A percentile compares a stretch with the other conserved stretches of the same genome.
Evolutionary conservation across 1,284 basidiomycete genomes (phyloP).

Genomic region (Rhodotorula sp.): DNA sequence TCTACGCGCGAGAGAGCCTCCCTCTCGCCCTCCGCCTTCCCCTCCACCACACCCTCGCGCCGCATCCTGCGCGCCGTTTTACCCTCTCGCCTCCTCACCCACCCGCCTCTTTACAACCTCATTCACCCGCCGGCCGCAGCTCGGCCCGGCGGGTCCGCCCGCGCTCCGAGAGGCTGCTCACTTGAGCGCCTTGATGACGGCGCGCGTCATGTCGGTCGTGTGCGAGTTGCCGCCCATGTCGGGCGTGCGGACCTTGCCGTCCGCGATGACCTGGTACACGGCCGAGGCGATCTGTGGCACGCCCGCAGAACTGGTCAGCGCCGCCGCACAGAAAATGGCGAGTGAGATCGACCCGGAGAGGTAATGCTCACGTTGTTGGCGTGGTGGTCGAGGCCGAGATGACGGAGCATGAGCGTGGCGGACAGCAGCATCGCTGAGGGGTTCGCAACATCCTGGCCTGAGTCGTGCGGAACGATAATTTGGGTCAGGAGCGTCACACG

Average conservation of each 20-base stretch:
- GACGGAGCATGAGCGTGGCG: slow-evolving; percentile 85
- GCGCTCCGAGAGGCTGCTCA: not conserved
- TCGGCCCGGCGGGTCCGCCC: too few species aligned
- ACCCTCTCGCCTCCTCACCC: too few species aligned
- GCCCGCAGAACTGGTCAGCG: too few species aligned
- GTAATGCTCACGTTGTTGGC: slow-evolving; percentile 66
- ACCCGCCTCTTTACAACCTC: too few species aligned
- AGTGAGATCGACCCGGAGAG: too few species aligned
- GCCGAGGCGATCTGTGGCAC: slow-evolving; percentile 69
- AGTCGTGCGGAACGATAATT: not conserved
- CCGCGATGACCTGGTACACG: slow-evolving; percentile 89
- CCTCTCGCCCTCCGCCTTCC: too few species aligned
- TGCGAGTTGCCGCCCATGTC: slow-evolving; percentile 79
- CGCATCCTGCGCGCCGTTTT: too few species aligned
- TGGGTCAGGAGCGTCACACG: not conserved
- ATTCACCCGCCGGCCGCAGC: too few species aligned
- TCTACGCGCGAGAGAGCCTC: too few species aligned
- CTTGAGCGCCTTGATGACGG: slow-evolving; percentile 62
- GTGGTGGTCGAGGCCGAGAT: slow-evolving; percentile 72
- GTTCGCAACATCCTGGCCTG: slow-evolving; percentile 65
- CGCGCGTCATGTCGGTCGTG: slow-evolving; percentile 88
- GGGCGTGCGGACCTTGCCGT: slow-evolving; percentile 80
- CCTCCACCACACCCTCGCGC: too few species aligned
- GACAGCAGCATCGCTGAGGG: slow-evolving; percentile 97
- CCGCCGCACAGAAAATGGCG: too few species aligned